Evolutionary conservation across 2,329 filamentous ascomycete species (phyloP), one percentile per base, ranked within the genome.

Genomic region (Beauveria rudraprayagi): DNA sequence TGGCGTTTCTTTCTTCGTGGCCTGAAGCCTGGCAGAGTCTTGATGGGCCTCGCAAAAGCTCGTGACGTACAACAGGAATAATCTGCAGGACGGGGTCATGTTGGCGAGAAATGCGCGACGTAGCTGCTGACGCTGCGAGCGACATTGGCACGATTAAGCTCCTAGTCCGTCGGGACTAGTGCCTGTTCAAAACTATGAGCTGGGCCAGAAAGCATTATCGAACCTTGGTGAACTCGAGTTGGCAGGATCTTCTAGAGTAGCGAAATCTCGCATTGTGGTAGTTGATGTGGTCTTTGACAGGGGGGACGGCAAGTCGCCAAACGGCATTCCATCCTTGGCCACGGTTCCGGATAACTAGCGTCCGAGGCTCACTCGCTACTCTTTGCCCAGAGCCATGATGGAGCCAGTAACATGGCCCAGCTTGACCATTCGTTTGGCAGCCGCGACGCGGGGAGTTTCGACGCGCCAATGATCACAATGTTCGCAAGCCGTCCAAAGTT

Each of bases 91-190:
- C 19, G 8, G 40, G 10, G 22, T 56, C 51, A 11, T 44, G 56
- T 60, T 60, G 37, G 65, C 63, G 17, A 67, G 61, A 34, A 67
- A 65, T 66, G 63, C 4, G 65, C 64, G 34, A 67, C 62, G 47
- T 68, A 64, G 30, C 66, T 64, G 48, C 65, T 65, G 54, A 65
- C 56, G 22, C 66, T 65, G 10, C 64, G 61, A 26, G 11, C 64
- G 61, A 26, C 65, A 28, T 61, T 61, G 56, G 63, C 43, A 24
- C 56, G 41, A 9, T 62, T 62, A 46, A 66, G 67, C 44, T 68
- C 63, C 66, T 61, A 67, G 61, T 67, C 66, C 14, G 67, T 53
- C 19, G 65, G 26, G 14, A 63, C 51, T 37, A 64, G 65, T 26
- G 60, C 61, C 47, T 63, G 53, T 41, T 63, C 56, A 14, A 59